A percentile compares a stretch with the other conserved stretches of the same genome.
Conservation (phyloP, 352 stramenopile species). For the Globisporangium cystogenes region DNA sequence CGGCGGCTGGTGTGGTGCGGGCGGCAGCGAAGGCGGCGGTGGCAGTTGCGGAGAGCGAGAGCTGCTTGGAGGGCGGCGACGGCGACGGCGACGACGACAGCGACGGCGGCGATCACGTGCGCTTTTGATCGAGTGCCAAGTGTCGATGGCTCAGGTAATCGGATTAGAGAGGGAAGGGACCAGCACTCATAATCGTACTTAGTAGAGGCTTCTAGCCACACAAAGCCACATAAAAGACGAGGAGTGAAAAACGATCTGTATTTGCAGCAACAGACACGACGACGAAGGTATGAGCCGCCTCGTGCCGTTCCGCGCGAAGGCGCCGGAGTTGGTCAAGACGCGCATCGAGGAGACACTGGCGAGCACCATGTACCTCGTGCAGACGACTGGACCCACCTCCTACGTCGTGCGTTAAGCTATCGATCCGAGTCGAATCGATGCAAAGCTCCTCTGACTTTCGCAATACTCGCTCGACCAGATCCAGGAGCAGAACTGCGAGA, state of each 20-base stretch:
- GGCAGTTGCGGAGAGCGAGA: neutral
- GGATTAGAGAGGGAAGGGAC: neutral
- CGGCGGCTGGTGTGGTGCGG: constrained; percentile 3
- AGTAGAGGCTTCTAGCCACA: too few species aligned
- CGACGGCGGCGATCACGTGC: too few species aligned
- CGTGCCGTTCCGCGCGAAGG: constrained; percentile 58
- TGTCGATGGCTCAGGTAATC: too few species aligned
- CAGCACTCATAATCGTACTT: constrained; percentile 1
- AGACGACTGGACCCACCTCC: constrained; percentile 69
- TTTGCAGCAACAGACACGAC: too few species aligned
- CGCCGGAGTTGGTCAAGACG: constrained; percentile 30
- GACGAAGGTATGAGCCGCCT: constrained; percentile 55
- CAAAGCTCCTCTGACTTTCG: too few species aligned
- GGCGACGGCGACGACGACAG: too few species aligned
- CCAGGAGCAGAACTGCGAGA: constrained; percentile 65
- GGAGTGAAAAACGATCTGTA: too few species aligned
- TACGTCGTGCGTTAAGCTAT: constrained; percentile 35
- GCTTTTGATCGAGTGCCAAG: too few species aligned
- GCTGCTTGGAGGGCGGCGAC: too few species aligned
- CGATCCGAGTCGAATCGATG: neutral
- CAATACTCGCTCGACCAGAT: constrained; percentile 30
- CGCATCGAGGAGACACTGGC: constrained; percentile 62
- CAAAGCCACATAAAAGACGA: too few species aligned
- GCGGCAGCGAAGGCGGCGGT: neutral
- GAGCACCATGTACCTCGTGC: constrained; percentile 77